Percentiles rank a stretch among this genome's conserved stretches.
Evolutionary conservation across 768 basidiomycete genomes (phyloP).

Genomic region (Auriscalpium microsporum): DNA sequence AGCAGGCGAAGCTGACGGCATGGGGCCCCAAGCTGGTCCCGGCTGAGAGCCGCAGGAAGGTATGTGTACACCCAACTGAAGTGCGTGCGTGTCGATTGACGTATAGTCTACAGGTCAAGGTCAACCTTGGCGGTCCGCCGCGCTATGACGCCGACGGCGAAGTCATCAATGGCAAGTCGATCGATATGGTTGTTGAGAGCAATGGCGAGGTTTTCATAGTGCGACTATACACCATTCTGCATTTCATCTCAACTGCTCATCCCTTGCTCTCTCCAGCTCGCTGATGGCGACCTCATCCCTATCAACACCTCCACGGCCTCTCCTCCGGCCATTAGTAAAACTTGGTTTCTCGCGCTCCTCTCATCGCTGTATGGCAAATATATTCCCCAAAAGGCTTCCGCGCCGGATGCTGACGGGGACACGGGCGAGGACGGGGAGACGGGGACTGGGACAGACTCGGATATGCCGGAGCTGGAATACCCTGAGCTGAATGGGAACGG

Average conservation of each 20-base stretch:
- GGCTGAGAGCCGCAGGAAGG: slow-evolving; percentile 59
- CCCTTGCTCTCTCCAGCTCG: slow-evolving; percentile 37
- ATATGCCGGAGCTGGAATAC: background rate
- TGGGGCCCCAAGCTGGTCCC: slow-evolving; percentile 78
- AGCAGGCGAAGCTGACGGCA: slow-evolving; percentile 60
- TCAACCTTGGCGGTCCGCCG: slow-evolving; percentile 51
- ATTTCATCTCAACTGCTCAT: slow-evolving; percentile 1
- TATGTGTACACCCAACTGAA: slow-evolving; percentile 18
- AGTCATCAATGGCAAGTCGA: slow-evolving; percentile 36
- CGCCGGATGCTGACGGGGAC: background rate
- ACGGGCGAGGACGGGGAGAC: background rate
- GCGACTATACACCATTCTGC: slow-evolving; percentile 23
- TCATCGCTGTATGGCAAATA: background rate
- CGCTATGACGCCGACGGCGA: slow-evolving; percentile 51
- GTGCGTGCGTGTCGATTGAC: background rate
- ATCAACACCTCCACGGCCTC: background rate
- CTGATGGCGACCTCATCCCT: slow-evolving; percentile 45
- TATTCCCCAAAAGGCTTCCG: background rate
- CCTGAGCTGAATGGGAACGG: background rate
- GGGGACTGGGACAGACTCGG: background rate
- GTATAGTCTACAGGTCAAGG: slow-evolving; percentile 46
- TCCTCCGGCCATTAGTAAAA: background rate
- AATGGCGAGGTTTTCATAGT: slow-evolving; percentile 63
- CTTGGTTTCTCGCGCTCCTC: background rate
- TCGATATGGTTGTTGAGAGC: slow-evolving; percentile 80